Evolutionary conservation across 306 rosid species (phyloP).

Genomic region (Ochetophila trinervis): DNA sequence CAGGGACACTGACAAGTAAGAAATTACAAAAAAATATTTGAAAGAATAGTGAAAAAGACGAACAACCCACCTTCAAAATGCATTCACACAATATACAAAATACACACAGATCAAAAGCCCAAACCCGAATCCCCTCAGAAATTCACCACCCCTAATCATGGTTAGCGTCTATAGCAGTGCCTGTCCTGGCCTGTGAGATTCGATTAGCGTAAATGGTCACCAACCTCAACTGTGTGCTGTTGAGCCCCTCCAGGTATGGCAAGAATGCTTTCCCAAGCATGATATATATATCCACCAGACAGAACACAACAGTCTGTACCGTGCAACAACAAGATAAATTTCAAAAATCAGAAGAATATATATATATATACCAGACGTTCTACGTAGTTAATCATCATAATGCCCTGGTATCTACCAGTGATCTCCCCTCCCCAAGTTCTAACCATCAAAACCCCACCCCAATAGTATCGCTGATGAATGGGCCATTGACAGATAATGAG

Average conservation of each 20-base stretch:
- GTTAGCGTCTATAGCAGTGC: slow-evolving; percentile 51
- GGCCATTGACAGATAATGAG: too few relatives aligned
- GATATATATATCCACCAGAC: slow-evolving; percentile 93
- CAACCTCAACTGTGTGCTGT: slow-evolving; percentile 88
- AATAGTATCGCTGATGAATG: too few relatives aligned
- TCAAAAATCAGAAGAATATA: neutral
- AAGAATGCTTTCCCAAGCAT: slow-evolving; percentile 96
- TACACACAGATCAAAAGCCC: slow-evolving; percentile 54
- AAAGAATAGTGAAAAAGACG: slow-evolving; percentile 28
- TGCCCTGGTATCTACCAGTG: too few relatives aligned
- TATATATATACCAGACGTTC: neutral
- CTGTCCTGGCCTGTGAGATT: slow-evolving; percentile 94
- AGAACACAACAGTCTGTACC: slow-evolving; percentile 97
- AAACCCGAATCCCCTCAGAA: slow-evolving; percentile 33
- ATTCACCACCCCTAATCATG: slow-evolving; percentile 44
- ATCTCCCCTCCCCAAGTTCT: too few relatives aligned
- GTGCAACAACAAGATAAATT: slow-evolving; percentile 21
- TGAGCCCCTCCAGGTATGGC: slow-evolving; percentile 92
- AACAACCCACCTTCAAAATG: slow-evolving; percentile 45
- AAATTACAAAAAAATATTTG: slow-evolving; percentile 25
- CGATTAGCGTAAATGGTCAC: slow-evolving; percentile 96
- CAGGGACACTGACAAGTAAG: slow-evolving; percentile 14
- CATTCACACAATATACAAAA: slow-evolving; percentile 81
- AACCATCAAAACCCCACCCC: too few relatives aligned
- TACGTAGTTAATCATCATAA: too few relatives aligned